These are phyloP conservation scores for Populus deltoides DNA, from an alignment of 345 rosid species.

Conservation along the genomic window DNA sequence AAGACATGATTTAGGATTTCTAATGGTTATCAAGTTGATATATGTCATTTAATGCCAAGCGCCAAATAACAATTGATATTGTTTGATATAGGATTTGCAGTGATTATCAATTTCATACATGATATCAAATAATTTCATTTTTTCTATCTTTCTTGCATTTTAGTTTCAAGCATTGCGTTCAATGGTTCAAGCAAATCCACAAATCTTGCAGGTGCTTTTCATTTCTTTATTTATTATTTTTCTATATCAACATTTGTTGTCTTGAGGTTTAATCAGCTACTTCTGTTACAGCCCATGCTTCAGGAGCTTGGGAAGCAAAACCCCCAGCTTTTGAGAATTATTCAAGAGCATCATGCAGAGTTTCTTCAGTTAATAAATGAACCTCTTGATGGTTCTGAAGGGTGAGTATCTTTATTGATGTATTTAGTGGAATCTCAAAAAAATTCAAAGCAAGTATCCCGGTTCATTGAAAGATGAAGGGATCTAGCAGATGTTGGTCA, in stretches of 20 bases:
- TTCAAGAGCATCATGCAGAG: slow-evolving; percentile 91
- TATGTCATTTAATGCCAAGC: no score
- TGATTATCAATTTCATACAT: not conserved
- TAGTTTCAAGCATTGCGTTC: slow-evolving; percentile 91
- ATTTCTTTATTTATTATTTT: not conserved
- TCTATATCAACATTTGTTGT: not conserved
- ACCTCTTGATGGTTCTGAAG: slow-evolving; percentile 89
- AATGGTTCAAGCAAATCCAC: slow-evolving; percentile 97
- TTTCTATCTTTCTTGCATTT: slow-evolving; percentile 8
- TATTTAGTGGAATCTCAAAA: not conserved
- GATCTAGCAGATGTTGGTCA: no score
- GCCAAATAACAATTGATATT: not conserved
- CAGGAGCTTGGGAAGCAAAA: slow-evolving; percentile 99
- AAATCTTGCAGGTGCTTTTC: slow-evolving; percentile 72
- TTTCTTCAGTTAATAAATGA: slow-evolving; percentile 94
- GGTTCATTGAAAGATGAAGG: no score
- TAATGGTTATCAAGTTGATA: no score
- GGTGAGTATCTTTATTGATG: slow-evolving; percentile 46
- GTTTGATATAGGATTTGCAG: not conserved
- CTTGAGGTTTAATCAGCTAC: slow-evolving; percentile 17
- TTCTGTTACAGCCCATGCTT: slow-evolving; percentile 84
- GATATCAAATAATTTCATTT: not conserved
- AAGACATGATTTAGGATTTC: no score
- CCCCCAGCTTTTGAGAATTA: slow-evolving; percentile 83
- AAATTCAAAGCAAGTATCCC: no score